A percentile compares a stretch with the other conserved stretches of the same genome.
These are phyloP conservation scores for Phytophthora uliginosa DNA, from an alignment of 352 stramenopile species.

Conservation along the genomic window DNA sequence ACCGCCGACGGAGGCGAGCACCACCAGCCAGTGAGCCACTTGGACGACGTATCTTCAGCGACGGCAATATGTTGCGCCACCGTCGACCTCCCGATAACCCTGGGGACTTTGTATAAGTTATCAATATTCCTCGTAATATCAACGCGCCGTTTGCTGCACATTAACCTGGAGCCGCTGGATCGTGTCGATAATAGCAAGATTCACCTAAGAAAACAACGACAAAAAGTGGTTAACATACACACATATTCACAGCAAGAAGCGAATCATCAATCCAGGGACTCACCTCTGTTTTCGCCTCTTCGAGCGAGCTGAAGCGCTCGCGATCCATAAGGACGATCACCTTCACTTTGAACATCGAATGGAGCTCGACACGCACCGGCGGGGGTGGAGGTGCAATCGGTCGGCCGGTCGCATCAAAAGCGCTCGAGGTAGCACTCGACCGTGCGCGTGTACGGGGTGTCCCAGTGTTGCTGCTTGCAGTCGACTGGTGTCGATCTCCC, in stretches of 20 bases:
- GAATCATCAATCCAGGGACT: neutral
- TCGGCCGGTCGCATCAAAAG: slow-evolving; percentile 41
- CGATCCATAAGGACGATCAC: slow-evolving; percentile 69
- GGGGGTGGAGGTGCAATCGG: slow-evolving; percentile 34
- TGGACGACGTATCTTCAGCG: slow-evolving; percentile 27
- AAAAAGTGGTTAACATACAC: neutral
- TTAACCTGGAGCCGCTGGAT: slow-evolving; percentile 55
- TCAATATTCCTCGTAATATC: slow-evolving; percentile 6
- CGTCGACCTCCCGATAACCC: slow-evolving; percentile 27
- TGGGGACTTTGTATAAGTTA: slow-evolving; percentile 27
- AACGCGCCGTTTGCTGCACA: slow-evolving; percentile 31
- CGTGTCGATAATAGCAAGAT: slow-evolving; percentile 70
- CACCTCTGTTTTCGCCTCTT: slow-evolving; percentile 76
- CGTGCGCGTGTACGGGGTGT: slow-evolving; percentile 17
- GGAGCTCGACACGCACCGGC: slow-evolving; percentile 52
- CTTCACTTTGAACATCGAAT: slow-evolving; percentile 73
- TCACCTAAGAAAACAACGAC: slow-evolving; percentile 14
- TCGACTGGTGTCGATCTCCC: slow-evolving; percentile 27
- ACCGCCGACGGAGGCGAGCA: slow-evolving; percentile 25
- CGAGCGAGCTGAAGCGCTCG: slow-evolving; percentile 58
- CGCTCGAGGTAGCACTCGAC: slow-evolving; percentile 37
- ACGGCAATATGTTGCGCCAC: slow-evolving; percentile 36
- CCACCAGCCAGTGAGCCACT: slow-evolving; percentile 40
- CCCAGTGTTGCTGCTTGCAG: slow-evolving; percentile 28
- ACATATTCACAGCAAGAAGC: neutral